These are phyloP conservation scores for Colletotrichum magnum DNA, from an alignment of 2,329 filamentous ascomycete species.

Conservation along the genomic window DNA sequence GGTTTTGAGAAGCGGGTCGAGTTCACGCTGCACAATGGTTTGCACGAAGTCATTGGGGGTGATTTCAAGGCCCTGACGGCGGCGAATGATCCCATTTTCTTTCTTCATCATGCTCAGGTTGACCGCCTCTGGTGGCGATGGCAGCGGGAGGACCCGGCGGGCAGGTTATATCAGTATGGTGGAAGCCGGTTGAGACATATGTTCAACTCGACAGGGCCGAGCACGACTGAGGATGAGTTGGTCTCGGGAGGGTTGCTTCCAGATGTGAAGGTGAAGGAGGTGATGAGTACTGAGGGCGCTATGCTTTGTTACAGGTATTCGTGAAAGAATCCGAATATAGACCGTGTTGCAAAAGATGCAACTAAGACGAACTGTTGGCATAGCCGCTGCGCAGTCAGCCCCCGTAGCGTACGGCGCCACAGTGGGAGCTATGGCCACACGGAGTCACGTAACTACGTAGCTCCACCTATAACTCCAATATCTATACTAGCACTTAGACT, in stretches of 20 bases:
- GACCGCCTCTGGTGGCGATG: slow-evolving; percentile 47
- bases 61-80: slow-evolving; percentile 47
- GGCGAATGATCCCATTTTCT: slow-evolving; percentile 55
- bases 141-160: slow-evolving; percentile 34
- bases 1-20: slow-evolving; percentile 11
- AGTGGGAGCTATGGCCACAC: too few species aligned
- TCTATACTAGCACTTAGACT: too few species aligned
- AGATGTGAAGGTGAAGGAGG: neutral
- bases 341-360: neutral
- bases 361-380: neutral
- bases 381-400: too few species aligned
- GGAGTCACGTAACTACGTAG: too few species aligned
- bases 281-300: neutral
- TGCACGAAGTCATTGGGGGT: slow-evolving; percentile 44
- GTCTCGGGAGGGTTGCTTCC: neutral
- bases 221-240: neutral
- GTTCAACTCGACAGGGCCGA: neutral
- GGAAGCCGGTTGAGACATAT: slow-evolving; percentile 1
- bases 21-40: slow-evolving; percentile 30
- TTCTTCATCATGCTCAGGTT: slow-evolving; percentile 46
- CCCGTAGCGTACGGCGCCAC: too few species aligned
- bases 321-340: neutral
- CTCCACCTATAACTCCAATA: too few species aligned
- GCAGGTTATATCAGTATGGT: neutral
- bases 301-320: neutral